Conservation (phyloP, 305 asterid genomes). For the Solanum hybrid region DNA sequence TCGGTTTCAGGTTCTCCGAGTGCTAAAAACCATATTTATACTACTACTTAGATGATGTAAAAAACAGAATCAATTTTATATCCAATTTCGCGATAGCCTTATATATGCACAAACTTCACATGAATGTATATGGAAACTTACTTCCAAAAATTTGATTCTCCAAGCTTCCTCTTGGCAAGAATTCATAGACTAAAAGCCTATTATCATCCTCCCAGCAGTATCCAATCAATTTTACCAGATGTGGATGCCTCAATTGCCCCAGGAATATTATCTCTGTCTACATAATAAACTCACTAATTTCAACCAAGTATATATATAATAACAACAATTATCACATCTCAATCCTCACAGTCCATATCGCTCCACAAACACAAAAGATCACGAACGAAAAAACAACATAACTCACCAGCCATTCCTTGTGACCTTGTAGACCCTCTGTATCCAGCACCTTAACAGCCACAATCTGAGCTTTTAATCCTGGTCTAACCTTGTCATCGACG, state of each 20-base stretch:
- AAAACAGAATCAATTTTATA: neutral
- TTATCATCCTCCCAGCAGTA: slow-evolving; percentile 6
- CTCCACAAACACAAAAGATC: neutral
- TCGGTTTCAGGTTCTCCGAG: neutral
- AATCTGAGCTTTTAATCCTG: slow-evolving; percentile 6
- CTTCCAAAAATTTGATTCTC: slow-evolving; percentile 11
- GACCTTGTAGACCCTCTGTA: slow-evolving; percentile 10
- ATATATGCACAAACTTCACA: neutral
- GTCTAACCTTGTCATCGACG: slow-evolving; percentile 2
- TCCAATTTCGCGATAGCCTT: neutral
- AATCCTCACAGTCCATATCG: too few relatives aligned
- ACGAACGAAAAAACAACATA: neutral
- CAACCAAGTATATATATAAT: neutral
- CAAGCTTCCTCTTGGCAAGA: slow-evolving; percentile 5
- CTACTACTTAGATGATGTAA: neutral
- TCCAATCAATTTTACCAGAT: slow-evolving; percentile 8
- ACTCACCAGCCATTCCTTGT: slow-evolving; percentile 14
- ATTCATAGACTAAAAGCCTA: slow-evolving; percentile 4
- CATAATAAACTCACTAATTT: neutral
- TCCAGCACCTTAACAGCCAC: slow-evolving; percentile 10
- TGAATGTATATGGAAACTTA: neutral
- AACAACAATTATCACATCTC: neutral
- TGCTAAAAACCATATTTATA: neutral
- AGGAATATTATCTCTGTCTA: slow-evolving; percentile 6
- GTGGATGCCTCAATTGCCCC: slow-evolving; percentile 9